Base-by-base conservation (phyloP, 345 rosid genomes). In the Ceriops tagal region DNA sequence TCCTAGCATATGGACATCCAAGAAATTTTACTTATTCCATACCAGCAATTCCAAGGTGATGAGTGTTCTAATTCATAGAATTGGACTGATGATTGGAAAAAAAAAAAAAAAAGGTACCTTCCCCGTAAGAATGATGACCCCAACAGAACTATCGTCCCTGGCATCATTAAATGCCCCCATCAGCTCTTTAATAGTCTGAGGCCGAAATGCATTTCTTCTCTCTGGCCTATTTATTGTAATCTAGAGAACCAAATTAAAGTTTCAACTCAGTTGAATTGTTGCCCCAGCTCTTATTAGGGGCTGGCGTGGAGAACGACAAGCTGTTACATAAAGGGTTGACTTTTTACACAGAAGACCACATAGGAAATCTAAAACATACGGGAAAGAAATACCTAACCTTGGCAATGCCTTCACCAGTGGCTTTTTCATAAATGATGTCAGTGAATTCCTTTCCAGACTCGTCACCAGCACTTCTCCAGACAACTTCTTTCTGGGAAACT, bases 61-160 rank as follows among this genome's bases (percentile, higher is more conserved):
- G 18, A 3, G 49, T 43, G 49, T 43, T 43, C 19, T 43, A 43
- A 43, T 43, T 43, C 49, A 43, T 43, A 43, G 49, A 43, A 18
- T 43, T 43, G 19, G 16, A 43, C 11, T 43, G 15, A 43, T 15
- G 18, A 43, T 18, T 15, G 3, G 16, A 1, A 10, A 10, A 10
- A 9, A 31, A 47, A 35, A 15, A 43, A 51, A 6, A 18, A 26
- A 53, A 57, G 21, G 0, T 77, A 91, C 99, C 92, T 88, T 86
- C 22, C 99, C 97, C 1, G 99, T 86, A 61, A 93, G 84, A 77
- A 95, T 85, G 73, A 95, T 80, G 66, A 89, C 97, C 69, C 97
- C 99, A 7, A 88, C 39, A 1, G 92, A 84, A 72, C 80, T 70
- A 43, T 89, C 99, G 32, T 89, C 88, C 69, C 99, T 95, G 4